phyloP scores from a whole-genome alignment of 2,329 filamentous ascomycete species.

The Colletotrichum chlorophyti region DNA sequence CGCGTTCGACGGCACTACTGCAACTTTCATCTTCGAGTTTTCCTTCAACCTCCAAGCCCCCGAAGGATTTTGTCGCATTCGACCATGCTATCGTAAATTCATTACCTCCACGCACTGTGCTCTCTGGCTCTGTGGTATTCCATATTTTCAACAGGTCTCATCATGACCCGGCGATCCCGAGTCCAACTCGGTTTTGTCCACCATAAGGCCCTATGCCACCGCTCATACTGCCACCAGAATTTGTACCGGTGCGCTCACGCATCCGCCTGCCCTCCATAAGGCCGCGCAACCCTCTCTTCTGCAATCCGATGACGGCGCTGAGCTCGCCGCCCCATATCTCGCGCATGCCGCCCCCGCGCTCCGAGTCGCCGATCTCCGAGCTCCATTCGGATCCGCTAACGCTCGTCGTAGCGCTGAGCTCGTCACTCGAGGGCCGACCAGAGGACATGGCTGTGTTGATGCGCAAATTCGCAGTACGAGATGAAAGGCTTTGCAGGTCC shows the following conservation, averaged over 20 bases:
- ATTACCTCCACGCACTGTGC: constrained; percentile 15
- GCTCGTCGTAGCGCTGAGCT: constrained; percentile 57
- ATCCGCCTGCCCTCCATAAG: constrained; percentile 93
- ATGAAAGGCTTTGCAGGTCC: constrained; percentile 38
- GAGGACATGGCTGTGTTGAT: constrained; percentile 54
- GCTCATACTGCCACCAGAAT: constrained; percentile 31
- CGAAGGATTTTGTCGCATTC: constrained; percentile 7
- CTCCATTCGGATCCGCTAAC: constrained; percentile 63
- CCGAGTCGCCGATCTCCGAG: constrained; percentile 58
- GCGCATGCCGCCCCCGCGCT: constrained; percentile 52
- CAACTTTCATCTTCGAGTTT: too few species aligned
- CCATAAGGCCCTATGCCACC: constrained; percentile 30
- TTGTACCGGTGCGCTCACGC: constrained; percentile 70
- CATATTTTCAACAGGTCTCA: background rate
- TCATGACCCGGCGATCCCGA: constrained; percentile 60
- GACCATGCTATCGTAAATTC: constrained; percentile 26
- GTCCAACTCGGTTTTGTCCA: constrained; percentile 49
- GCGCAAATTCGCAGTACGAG: constrained; percentile 47
- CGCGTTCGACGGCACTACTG: too few species aligned
- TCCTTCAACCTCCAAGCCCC: background rate
- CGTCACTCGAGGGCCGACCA: constrained; percentile 51
- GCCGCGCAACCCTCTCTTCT: constrained; percentile 90
- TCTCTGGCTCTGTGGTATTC: too few species aligned
- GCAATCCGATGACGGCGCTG: constrained; percentile 90
- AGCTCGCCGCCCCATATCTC: constrained; percentile 84